These are phyloP conservation scores for Tuber calosporum DNA, from an alignment of 495 filamentous ascomycete genomes.

Conservation along the genomic window DNA sequence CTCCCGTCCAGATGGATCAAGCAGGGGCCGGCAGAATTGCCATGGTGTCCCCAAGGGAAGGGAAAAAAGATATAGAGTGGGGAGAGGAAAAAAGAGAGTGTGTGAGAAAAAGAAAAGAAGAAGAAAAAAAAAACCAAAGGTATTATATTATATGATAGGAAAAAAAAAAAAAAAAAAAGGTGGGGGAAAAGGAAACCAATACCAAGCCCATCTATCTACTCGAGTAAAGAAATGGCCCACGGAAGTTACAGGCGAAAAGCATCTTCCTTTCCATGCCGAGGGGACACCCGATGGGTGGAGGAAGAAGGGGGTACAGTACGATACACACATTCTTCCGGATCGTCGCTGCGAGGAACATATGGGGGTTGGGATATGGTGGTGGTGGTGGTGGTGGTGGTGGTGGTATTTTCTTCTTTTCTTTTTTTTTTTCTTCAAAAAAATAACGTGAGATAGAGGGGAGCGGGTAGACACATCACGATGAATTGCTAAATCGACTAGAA, in stretches of 20 bases:
- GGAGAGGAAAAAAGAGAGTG: background rate
- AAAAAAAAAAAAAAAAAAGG: background rate
- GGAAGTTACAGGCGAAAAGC: background rate
- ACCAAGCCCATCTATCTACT: background rate
- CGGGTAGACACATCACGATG: background rate
- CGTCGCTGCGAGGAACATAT: background rate
- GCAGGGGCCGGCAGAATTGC: background rate
- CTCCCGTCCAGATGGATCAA: background rate
- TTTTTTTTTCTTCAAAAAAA: too few species aligned
- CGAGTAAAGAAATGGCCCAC: background rate
- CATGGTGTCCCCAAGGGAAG: background rate
- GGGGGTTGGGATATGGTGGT: background rate
- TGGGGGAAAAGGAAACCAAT: background rate
- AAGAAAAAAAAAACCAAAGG: too few species aligned
- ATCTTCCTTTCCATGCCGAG: background rate
- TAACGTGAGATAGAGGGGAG: background rate
- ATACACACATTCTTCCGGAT: background rate
- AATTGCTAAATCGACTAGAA: background rate
- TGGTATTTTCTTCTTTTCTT: too few species aligned
- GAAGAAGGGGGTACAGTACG: constrained; percentile 4
- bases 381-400: too few species aligned
- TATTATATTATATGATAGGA: too few species aligned
- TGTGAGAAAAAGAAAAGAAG: background rate
- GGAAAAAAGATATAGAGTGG: background rate
- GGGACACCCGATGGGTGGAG: background rate